phyloP scores from a whole-genome alignment of 1,284 basidiomycete genomes.

The Xerocomus nothofagi region DNA sequence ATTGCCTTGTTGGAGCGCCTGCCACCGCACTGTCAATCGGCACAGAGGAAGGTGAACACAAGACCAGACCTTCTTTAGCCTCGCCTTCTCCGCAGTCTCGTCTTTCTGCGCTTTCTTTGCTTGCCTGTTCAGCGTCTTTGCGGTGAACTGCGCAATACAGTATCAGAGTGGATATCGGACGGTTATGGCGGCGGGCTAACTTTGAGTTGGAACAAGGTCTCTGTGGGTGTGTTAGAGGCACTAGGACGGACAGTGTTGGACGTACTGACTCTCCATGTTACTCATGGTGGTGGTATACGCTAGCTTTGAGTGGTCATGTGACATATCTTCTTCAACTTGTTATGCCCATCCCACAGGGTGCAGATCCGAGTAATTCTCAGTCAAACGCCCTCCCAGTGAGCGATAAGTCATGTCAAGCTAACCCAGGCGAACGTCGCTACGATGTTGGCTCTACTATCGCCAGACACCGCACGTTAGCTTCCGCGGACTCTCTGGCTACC shows the following conservation, averaged over 20 bases:
- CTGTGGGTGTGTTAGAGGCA: constrained; percentile 43
- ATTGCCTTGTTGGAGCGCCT: constrained; percentile 98
- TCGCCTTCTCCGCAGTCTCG: constrained; percentile 81
- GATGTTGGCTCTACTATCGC: constrained; percentile 38
- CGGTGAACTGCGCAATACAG: constrained; percentile 74
- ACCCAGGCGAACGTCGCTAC: constrained; percentile 7
- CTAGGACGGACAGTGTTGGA: background rate
- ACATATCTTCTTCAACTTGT: background rate
- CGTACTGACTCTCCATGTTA: constrained; percentile 81
- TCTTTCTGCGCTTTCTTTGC: constrained; percentile 97
- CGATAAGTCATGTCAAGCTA: background rate
- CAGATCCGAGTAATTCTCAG: background rate
- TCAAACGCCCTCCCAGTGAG: background rate
- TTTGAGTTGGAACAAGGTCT: constrained; percentile 95
- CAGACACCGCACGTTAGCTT: constrained; percentile 35
- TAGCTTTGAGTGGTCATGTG: constrained; percentile 15
- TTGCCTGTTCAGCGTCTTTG: constrained; percentile 88
- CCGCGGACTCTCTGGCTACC: constrained; percentile 45
- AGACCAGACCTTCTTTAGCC: constrained; percentile 81
- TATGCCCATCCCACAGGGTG: background rate
- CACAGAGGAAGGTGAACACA: background rate
- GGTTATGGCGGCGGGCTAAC: constrained; percentile 34
- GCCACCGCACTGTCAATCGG: constrained; percentile 9
- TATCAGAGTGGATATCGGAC: constrained; percentile 13
- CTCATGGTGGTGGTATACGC: constrained; percentile 54